A percentile compares a stretch with the other conserved stretches of the same genome.
Evolutionary conservation across 345 rosid genomes (phyloP).

Genomic region (Citrus trifoliata): DNA sequence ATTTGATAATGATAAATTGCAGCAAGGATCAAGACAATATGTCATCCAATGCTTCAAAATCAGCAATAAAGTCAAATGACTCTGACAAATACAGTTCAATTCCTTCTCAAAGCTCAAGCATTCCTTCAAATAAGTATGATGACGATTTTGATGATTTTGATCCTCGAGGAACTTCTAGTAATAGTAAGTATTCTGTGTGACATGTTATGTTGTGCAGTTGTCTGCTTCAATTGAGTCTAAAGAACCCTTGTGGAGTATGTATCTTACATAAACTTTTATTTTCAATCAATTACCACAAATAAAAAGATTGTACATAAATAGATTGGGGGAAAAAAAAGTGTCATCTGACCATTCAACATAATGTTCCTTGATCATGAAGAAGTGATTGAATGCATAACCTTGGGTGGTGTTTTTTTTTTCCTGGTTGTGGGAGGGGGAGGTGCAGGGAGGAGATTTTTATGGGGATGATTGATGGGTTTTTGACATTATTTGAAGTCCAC

Average conservation of each 20-base stretch:
- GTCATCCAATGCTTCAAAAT: conserved; percentile 39
- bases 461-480: not conserved
- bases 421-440: not conserved
- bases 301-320: not conserved
- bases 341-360: not conserved
- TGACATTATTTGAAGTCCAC: not conserved
- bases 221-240: not conserved
- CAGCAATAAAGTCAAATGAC: conserved; percentile 35
- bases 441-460: not conserved
- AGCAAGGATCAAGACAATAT: conserved; percentile 58
- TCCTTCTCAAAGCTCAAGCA: conserved; percentile 35
- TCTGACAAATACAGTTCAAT: conserved; percentile 38
- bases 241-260: not conserved
- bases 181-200: conserved; percentile 51
- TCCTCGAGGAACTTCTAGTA: conserved; percentile 80
- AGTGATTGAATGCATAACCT: not conserved
- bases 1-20: conserved; percentile 23
- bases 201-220: not conserved
- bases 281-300: not conserved
- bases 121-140: conserved; percentile 44
- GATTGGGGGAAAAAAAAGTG: not conserved
- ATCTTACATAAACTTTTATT: not conserved
- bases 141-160: conserved; percentile 90
- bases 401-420: not conserved
- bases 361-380: conserved; percentile 1